Conservation (phyloP, 768 basidiomycete genomes). For the Suillus variegatus region DNA sequence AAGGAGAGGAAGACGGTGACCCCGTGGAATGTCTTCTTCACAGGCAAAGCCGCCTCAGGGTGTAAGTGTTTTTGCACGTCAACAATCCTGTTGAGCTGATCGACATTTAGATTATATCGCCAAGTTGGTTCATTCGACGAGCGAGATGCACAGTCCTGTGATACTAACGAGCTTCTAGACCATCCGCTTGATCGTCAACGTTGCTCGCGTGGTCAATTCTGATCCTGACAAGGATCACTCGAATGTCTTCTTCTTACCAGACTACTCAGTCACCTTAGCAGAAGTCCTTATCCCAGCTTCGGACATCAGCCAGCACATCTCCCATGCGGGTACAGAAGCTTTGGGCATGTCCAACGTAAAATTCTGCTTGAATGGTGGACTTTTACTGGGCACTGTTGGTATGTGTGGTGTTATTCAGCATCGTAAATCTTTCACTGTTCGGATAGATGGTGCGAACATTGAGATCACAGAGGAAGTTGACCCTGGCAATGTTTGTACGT, state of each 20-base stretch:
- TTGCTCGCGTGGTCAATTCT: conserved; percentile 62
- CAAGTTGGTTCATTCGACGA: conserved; percentile 59
- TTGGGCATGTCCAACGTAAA: conserved; percentile 85
- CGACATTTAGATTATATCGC: conserved; percentile 75
- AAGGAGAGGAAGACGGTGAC: conserved; percentile 80
- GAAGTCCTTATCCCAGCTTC: conserved; percentile 89
- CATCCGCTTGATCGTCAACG: conserved; percentile 93
- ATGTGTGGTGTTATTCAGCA: no score
- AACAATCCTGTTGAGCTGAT: conserved; percentile 12
- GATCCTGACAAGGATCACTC: conserved; percentile 89
- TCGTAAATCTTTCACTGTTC: no score
- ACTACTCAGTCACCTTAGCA: conserved; percentile 86
- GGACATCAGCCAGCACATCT: conserved; percentile 96
- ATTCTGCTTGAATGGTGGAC: conserved; percentile 88
- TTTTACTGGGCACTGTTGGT: no score
- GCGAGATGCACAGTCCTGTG: not conserved
- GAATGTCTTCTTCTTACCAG: conserved; percentile 92
- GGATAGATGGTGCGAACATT: conserved; percentile 86
- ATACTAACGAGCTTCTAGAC: conserved; percentile 43
- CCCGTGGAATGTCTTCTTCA: conserved; percentile 94
- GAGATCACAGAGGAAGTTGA: conserved; percentile 97
- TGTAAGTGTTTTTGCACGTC: conserved; percentile 47
- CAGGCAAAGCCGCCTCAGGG: conserved; percentile 95
- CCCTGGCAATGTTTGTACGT: conserved; percentile 88
- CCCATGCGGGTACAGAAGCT: conserved; percentile 94